phyloP scores from a whole-genome alignment of 2,329 filamentous ascomycete genomes.

The Colletotrichum melonis region DNA sequence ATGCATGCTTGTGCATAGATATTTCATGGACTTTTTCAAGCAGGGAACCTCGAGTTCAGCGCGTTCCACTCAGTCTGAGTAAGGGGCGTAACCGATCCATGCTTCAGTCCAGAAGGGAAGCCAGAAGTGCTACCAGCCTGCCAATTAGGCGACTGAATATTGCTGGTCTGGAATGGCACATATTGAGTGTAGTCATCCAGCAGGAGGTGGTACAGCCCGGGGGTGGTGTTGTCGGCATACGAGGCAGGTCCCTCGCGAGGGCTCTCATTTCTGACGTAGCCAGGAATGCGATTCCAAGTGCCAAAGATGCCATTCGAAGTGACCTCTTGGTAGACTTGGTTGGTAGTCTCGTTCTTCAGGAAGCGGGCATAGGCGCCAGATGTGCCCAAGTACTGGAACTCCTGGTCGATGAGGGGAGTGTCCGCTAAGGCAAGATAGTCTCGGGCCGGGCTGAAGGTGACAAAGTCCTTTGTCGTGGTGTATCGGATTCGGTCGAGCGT shows the following conservation, averaged over 20 bases:
- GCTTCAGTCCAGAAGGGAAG: constrained; percentile 58
- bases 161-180: constrained; percentile 54
- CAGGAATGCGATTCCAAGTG: constrained; percentile 54
- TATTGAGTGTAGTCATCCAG: constrained; percentile 59
- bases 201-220: constrained; percentile 52
- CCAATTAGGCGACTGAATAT: constrained; percentile 53
- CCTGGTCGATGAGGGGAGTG: constrained; percentile 61
- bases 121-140: constrained; percentile 46
- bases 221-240: constrained; percentile 49
- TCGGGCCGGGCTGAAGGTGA: constrained; percentile 55
- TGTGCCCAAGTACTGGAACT: constrained; percentile 56
- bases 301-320: constrained; percentile 59
- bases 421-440: constrained; percentile 55
- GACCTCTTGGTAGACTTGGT: constrained; percentile 60
- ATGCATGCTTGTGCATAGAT: background rate
- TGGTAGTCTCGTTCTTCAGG: constrained; percentile 61
- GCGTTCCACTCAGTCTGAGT: constrained; percentile 54
- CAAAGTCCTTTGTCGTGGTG: constrained; percentile 62
- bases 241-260: constrained; percentile 48
- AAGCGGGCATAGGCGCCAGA: constrained; percentile 57
- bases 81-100: constrained; percentile 58
- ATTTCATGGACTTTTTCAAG: background rate
- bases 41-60: constrained; percentile 18
- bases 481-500: constrained; percentile 57
- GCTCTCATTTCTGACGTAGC: constrained; percentile 42